Base-by-base conservation (phyloP, 2,329 filamentous ascomycete genomes). In the Blastomyces gilchristii region DNA sequence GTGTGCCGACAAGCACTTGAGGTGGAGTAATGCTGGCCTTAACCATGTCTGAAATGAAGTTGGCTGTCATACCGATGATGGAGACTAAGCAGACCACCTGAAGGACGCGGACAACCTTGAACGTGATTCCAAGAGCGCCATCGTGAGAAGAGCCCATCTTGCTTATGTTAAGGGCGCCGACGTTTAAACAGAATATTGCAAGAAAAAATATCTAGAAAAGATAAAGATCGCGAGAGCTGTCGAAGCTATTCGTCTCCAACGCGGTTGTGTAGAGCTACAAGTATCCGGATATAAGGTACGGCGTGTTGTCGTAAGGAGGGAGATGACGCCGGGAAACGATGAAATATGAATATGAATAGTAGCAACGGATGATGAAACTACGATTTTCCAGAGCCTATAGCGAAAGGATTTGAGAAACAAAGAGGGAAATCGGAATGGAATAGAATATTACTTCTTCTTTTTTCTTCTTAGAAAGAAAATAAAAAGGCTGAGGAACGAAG, bases 41-140 rank as follows among this genome's bases (percentile, higher is more conserved):
- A 54, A 90, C 84, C 73, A 95, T 91, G 69, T 89, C 82, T 31
- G 86, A 82, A 70, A 96, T 87, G 76, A 96, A 95, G 75, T 92
- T 91, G 70, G 88, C 85, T 0, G 86, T 86, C 74, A 96, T 84
- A 56, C 91, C 90, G 67, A 96, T 87, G 68, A 94, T 85, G 64
- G 86, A 80, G 63, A 94, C 80, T 71, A 96, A 87, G 34, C 84
- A 85, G 66, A 88, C 77, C 64, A 85, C 81, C 73, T 95, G 87
- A 68, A 92, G 81, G 63, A 82, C 81, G 58, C 92, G 87, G 68
- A 88, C 83, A 68, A 85, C 79, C 64, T 89, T 85, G 78, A 95
- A 96, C 68, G 88, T 88, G 69, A 87, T 85, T 74, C 89, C 90
- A 68, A 94, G 79, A 73, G 88, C 87, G 69, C 89, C 87, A 74